Evolutionary conservation across 1,139 yeast species (phyloP), one percentile per base, ranked within the genome.

Genomic region (Blastobotrys buckinghamii): DNA sequence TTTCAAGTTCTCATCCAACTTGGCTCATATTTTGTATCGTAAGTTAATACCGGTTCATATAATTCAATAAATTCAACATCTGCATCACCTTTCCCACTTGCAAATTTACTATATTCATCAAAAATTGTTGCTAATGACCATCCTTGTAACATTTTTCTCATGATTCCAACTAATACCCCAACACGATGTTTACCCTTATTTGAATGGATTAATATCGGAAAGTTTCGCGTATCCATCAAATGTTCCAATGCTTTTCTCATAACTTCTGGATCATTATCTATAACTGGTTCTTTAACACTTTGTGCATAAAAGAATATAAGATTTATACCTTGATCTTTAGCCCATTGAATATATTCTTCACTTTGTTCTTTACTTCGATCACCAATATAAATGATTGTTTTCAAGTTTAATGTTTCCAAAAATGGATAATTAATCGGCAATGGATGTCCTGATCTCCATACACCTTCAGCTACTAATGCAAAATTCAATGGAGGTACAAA

Each of bases 181-280:
- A 88, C 90, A 44, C 98, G 70, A 63, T 92, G 98, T 64, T 92
- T 90, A 8, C 98, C 97, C 68, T 92, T 92, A 64, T 90, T 88
- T 3, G 96, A 87, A 65, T 92, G 97, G 15, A 92, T 78, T 51
- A 92, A 72, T 32, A 90, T 79, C 1, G 98, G 97, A 62, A 84
- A 85, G 64, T 89, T 88, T 26, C 81, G 77, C 48, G 76, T 73
- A 61, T 88, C 84, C 41, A 84, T 65, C 51, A 87, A 73, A 39
- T 86, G 63, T 53, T 78, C 75, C 47, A 90, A 70, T 0, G 95
- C 88, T 24, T 71, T 66, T 17, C 78, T 72, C 50, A 88, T 73
- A 7, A 83, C 78, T 8, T 69, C 71, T 7, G 80, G 78, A 55
- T 81, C 78, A 55, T 75, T 78, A 62, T 71, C 73, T 6, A 78